Base-by-base conservation (phyloP, 2,329 filamentous ascomycete species). In the Amauroascus niger region DNA sequence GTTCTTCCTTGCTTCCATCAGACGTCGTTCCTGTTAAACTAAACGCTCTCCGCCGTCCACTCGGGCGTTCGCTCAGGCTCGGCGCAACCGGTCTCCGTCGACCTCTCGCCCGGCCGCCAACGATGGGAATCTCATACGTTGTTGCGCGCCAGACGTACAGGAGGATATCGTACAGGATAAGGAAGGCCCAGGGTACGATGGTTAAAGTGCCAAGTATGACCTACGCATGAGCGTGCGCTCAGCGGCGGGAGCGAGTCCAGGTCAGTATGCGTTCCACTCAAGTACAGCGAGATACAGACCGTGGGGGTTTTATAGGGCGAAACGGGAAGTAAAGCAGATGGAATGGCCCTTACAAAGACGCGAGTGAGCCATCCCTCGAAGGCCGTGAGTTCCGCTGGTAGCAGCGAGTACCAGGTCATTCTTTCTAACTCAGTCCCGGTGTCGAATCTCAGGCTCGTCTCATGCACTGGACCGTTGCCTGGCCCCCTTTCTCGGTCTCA, bases 371-470 rank as follows among this genome's bases (percentile, higher is more conserved):
- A 85, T 49, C 74, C 77, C 65, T 86, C 83, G 50, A 84, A 65
- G 37, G 73, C 71, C 40, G 72, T 75, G 52, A 84, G 71, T 54
- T 76, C 71, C 16, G 76, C 71, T 1, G 83, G 83, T 32, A 86
- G 75, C 55, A 86, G 77, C 1, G 82, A 85, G 59, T 82, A 80
- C 73, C 79, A 77, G 43, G 78, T 77, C 83, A 86, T 86, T 6
- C 22, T 46, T 39, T 39, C 5, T 2, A 9, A 9, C 30, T 40
- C 30, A 30, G 3, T 46, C 28, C 14, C 11, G 30, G 7, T 6
- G 18, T n/a, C 26, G n/a, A 50, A 20, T n/a, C 2, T 35, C 28
- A 46, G 9, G 8, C 18, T 28, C 2, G 5, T 24, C 40, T n/a
- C 32, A 52, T 52, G 49, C 49, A 44, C 9, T 16, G 32, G 6